phyloP scores from a whole-genome alignment of 129 eudicot species.

The Helianthus tuberosus region DNA sequence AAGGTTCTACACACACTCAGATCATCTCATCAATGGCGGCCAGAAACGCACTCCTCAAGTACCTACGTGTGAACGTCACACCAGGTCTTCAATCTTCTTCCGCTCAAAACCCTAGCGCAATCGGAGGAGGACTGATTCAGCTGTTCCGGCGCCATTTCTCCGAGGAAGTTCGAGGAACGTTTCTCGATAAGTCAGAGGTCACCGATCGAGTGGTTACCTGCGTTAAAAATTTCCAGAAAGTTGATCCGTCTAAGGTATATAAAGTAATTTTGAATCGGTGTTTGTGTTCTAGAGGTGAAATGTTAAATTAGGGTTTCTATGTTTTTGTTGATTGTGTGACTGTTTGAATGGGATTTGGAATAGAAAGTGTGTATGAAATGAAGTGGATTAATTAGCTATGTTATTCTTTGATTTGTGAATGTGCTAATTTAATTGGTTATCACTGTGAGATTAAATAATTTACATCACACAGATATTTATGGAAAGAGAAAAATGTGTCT shows the following conservation, averaged over 20 bases:
- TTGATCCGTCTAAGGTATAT: conserved; percentile 88
- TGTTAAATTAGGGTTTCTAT: conserved; percentile 17
- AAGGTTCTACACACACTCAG: conserved; percentile 29
- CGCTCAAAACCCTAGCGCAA: conserved; percentile 48
- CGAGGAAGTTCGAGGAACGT: conserved; percentile 79
- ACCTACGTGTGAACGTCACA: conserved; percentile 62
- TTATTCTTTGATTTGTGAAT: background rate
- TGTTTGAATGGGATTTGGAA: background rate
- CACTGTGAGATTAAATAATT: too few species aligned
- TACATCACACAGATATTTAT: background rate
- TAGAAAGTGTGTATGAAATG: background rate
- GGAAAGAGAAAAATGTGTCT: background rate
- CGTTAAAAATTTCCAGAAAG: conserved; percentile 87
- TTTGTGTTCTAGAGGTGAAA: background rate
- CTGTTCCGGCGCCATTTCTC: conserved; percentile 68
- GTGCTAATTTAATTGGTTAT: too few species aligned
- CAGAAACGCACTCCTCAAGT: conserved; percentile 71
- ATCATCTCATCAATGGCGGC: conserved; percentile 56
- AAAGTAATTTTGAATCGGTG: background rate
- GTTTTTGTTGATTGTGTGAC: conserved; percentile 9
- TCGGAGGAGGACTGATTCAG: conserved; percentile 36
- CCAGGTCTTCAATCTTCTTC: conserved; percentile 22
- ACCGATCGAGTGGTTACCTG: conserved; percentile 78
- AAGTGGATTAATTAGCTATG: conserved; percentile 6
- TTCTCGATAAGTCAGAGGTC: conserved; percentile 93